A percentile compares a stretch with the other conserved stretches of the same genome.
phyloP scores from a whole-genome alignment of 176 grass and related monocot species.

The Metroxylon sagu region DNA sequence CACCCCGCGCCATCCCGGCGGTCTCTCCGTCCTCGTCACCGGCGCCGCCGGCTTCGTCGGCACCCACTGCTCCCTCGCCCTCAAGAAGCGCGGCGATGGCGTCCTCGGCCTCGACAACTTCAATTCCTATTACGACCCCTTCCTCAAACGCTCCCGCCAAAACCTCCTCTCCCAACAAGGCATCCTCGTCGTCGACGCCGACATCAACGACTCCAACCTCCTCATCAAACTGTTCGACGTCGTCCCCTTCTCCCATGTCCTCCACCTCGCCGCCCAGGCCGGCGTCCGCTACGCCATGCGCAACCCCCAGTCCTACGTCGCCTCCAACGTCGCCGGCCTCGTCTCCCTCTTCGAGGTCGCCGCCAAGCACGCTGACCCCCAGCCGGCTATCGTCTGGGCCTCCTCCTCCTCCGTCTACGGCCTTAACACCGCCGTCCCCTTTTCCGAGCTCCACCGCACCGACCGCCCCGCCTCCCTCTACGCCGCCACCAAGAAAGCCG shows the following conservation, averaged over 20 bases:
- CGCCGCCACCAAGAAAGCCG: conserved; percentile 11
- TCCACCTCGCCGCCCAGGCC: conserved; percentile 13
- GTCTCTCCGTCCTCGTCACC: conserved; percentile 6
- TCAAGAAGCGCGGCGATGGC: conserved; percentile 5
- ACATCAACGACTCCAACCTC: conserved; percentile 3
- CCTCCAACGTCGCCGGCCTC: conserved; percentile 17
- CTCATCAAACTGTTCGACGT: conserved; percentile 2
- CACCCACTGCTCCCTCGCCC: conserved; percentile 9
- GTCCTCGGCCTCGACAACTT: conserved; percentile 4
- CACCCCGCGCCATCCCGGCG: background rate
- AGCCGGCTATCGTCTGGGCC: conserved; percentile 5
- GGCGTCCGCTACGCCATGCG: conserved; percentile 13
- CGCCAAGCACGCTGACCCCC: conserved; percentile 2
- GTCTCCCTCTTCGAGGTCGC: conserved; percentile 10
- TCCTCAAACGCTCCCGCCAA: background rate
- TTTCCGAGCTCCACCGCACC: conserved; percentile 12
- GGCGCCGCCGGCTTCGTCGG: conserved; percentile 4
- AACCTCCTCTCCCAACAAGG: background rate
- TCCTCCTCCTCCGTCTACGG: conserved; percentile 12
- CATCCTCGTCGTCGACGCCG: conserved; percentile 9
- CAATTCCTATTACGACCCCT: conserved; percentile 7
- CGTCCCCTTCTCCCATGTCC: conserved; percentile 12
- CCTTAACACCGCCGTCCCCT: conserved; percentile 8
- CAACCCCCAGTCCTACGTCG: conserved; percentile 9
- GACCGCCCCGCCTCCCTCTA: conserved; percentile 10